Conservation (phyloP, 2,329 filamentous ascomycete species). For the Xylaria hypoxylon region DNA sequence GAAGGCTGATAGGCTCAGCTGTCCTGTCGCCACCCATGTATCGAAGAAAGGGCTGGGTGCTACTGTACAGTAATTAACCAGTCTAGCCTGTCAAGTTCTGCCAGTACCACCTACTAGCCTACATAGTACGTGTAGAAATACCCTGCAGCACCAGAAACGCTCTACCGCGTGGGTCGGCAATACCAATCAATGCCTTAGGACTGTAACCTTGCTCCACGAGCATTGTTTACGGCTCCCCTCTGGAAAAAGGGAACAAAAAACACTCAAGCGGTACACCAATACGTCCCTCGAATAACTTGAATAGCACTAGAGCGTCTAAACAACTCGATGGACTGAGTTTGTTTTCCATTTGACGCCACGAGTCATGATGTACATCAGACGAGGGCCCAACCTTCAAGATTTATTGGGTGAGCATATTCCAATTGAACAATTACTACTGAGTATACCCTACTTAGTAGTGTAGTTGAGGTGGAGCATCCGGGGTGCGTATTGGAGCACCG, state of each 20-base stretch:
- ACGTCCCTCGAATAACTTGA: background rate
- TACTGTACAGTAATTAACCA: slow-evolving; percentile 44
- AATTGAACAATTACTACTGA: slow-evolving; percentile 8
- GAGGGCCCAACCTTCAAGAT: background rate
- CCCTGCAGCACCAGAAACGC: slow-evolving; percentile 44
- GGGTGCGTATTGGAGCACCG: slow-evolving; percentile 30
- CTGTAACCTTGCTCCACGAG: slow-evolving; percentile 27
- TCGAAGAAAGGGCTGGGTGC: slow-evolving; percentile 35
- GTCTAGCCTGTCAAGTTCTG: slow-evolving; percentile 45
- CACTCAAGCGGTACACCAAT: background rate
- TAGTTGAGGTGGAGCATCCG: slow-evolving; percentile 34
- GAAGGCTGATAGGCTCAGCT: slow-evolving; percentile 47
- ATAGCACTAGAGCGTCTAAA: slow-evolving; percentile 1
- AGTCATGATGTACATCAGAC: slow-evolving; percentile 20
- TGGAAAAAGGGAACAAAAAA: background rate
- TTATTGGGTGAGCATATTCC: slow-evolving; percentile 19
- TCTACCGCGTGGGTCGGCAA: slow-evolving; percentile 47
- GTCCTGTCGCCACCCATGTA: slow-evolving; percentile 39
- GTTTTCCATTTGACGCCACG: slow-evolving; percentile 9
- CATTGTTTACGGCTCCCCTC: slow-evolving; percentile 21
- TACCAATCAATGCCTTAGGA: slow-evolving; percentile 25
- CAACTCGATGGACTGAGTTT: slow-evolving; percentile 7
- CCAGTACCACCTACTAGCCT: slow-evolving; percentile 27
- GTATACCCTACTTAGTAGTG: background rate
- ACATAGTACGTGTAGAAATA: slow-evolving; percentile 31